These are phyloP conservation scores for Plasmodium relictum DNA, from an alignment of 169 alveolate species.

Conservation along the genomic window DNA sequence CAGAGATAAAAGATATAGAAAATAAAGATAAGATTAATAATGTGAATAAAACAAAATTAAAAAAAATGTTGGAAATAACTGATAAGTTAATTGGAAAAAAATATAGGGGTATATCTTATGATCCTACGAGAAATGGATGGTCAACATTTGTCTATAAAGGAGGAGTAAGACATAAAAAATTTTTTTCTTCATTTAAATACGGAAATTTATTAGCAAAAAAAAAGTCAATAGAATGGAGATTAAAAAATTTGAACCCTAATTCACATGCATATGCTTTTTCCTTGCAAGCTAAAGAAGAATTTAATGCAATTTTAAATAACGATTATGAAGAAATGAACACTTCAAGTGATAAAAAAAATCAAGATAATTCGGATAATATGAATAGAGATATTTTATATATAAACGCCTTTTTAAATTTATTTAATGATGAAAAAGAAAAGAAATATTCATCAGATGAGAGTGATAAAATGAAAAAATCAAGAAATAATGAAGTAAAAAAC, in stretches of 20 bases:
- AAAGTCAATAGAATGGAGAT: conserved; percentile 73
- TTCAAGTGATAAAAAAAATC: background rate
- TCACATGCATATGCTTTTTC: conserved; percentile 74
- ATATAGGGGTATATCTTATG: conserved; percentile 71
- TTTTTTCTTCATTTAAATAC: conserved; percentile 68
- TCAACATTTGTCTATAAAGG: conserved; percentile 75
- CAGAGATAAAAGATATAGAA: conserved; percentile 2
- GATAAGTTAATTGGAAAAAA: conserved; percentile 68
- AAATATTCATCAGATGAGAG: background rate
- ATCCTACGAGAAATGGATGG: conserved; percentile 75
- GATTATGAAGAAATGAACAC: conserved; percentile 16
- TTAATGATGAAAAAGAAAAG: background rate
- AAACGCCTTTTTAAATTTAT: conserved; percentile 51
- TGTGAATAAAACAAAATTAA: conserved; percentile 28
- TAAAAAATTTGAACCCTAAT: conserved; percentile 54
- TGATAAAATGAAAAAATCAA: conserved; percentile 1
- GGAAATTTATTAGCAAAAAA: conserved; percentile 75
- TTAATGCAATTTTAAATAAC: conserved; percentile 53
- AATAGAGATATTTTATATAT: conserved; percentile 59
- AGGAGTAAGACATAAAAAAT: conserved; percentile 54
- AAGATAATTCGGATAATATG: background rate
- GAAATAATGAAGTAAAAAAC: background rate
- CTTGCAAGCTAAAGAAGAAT: conserved; percentile 66
- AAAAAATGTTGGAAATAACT: conserved; percentile 63
- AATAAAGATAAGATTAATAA: conserved; percentile 7